These are phyloP conservation scores for Patellaria atrata DNA, from an alignment of 495 filamentous ascomycete genomes.

Conservation along the genomic window DNA sequence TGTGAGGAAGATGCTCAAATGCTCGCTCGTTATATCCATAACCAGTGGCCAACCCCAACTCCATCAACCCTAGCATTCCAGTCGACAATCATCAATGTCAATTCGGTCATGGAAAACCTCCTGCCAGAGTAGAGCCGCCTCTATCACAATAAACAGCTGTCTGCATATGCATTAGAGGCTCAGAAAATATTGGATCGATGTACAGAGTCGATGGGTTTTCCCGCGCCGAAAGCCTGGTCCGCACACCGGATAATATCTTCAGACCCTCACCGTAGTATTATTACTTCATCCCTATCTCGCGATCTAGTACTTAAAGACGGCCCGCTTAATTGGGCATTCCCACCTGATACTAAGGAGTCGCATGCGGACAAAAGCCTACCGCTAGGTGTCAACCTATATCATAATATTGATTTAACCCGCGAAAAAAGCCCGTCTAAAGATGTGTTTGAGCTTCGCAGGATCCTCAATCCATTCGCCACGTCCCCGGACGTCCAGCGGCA, in stretches of 20 bases:
- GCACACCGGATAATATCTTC: background rate
- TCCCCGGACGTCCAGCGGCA: slow-evolving; percentile 3
- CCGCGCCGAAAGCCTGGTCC: background rate
- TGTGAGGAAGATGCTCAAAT: slow-evolving; percentile 1
- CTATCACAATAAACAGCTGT: slow-evolving; percentile 32
- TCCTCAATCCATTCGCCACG: background rate
- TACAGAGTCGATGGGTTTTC: slow-evolving; percentile 1
- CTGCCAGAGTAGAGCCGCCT: slow-evolving; percentile 35
- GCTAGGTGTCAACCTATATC: too few species aligned
- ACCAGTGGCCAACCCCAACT: slow-evolving; percentile 7
- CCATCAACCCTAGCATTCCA: slow-evolving; percentile 1
- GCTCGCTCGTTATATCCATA: background rate
- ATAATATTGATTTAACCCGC: background rate
- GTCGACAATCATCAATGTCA: slow-evolving; percentile 2
- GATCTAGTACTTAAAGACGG: background rate
- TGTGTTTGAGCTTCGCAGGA: slow-evolving; percentile 1
- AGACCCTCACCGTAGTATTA: background rate
- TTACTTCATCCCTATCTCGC: slow-evolving; percentile 1
- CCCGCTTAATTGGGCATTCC: slow-evolving; percentile 1
- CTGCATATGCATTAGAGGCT: slow-evolving; percentile 27
- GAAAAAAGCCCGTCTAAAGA: slow-evolving; percentile 2
- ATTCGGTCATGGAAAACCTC: slow-evolving; percentile 26
- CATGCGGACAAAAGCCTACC: background rate
- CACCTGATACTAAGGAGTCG: slow-evolving; percentile 1
- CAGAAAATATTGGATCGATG: slow-evolving; percentile 26